Conservation (phyloP, 192 early-diverging fungal genomes). For the Linnemannia elongata region DNA sequence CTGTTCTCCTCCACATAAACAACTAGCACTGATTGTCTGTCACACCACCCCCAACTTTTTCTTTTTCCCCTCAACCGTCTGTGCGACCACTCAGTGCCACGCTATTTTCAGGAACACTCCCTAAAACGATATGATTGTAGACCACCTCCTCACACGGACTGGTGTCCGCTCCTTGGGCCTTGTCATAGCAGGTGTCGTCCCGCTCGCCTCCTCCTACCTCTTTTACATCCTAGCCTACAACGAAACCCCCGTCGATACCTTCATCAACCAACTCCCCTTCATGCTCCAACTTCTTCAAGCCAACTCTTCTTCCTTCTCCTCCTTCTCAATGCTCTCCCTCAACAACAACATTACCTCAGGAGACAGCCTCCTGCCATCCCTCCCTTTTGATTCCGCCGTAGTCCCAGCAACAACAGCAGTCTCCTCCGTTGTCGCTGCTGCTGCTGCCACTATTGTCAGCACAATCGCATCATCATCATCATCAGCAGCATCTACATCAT, state of each 20-base stretch:
- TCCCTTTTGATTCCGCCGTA: conserved; percentile 1
- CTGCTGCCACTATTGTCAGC: background rate
- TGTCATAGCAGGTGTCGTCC: conserved; percentile 25
- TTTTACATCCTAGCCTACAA: conserved; percentile 47
- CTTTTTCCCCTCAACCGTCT: conserved; percentile 10
- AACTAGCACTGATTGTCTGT: background rate
- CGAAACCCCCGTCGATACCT: conserved; percentile 35
- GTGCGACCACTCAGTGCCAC: conserved; percentile 4
- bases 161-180: conserved; percentile 35
- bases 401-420: background rate
- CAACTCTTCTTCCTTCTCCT: background rate
- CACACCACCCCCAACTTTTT: background rate
- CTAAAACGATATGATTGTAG: conserved; percentile 25
- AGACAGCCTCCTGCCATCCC: background rate
- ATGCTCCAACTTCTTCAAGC: conserved; percentile 29
- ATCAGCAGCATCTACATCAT: no score
- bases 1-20: background rate
- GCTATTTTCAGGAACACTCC: background rate
- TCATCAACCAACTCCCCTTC: conserved; percentile 15
- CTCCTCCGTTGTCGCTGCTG: background rate
- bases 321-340: background rate
- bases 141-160: conserved; percentile 36
- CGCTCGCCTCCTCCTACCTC: conserved; percentile 29
- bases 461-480: background rate
- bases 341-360: background rate